Base-by-base conservation (phyloP, 345 rosid genomes). In the Barbarea vulgaris region DNA sequence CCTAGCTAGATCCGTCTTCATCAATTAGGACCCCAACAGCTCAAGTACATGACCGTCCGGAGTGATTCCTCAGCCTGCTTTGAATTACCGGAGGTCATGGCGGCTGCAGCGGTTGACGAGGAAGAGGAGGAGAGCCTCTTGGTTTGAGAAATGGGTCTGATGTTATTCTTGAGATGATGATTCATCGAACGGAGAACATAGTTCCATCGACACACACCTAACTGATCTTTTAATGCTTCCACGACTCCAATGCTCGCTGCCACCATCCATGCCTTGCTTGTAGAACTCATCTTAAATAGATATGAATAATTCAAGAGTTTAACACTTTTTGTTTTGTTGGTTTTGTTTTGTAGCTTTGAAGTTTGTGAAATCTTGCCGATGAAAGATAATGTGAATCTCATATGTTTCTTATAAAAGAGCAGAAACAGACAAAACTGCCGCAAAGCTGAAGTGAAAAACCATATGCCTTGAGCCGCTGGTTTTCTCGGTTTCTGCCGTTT, bases 1-100 rank as follows among this genome's bases (percentile, higher is more conserved):
- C 55, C 6, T 22, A n/a, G n/a, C n/a, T n/a, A 4, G 41, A 56
- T 53, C 7, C 15, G 0, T 54, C 5, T 25, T 21, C 9, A 59
- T 60, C 64, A 85, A 19, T 60, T 75, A 34, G 91, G 87, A 80
- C 89, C 89, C 91, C 87, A 87, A 64, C 87, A 87, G 69, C 87
- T 83, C 79, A 87, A 81, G 71, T 83, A 85, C 89, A 85, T 85
- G 64, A 85, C 83, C 58, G 67, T 84, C 63, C 84, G 68, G 44
- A 87, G 46, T 0, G 91, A 83, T 59, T 84, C 89, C 61, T 85
- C 87, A 3, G 80, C 62, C 14, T 50, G 81, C 19, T 81, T 77
- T 37, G 67, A 12, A 7, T 64, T 67, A 27, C 44, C 74, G 5
- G 81, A 73, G 2, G 54, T 58, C 0, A 62, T 41, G 6, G 46